Percentiles rank a stretch among this genome's conserved stretches.
Conservation (phyloP, 805 yeast species). For the Candida insectorum region DNA sequence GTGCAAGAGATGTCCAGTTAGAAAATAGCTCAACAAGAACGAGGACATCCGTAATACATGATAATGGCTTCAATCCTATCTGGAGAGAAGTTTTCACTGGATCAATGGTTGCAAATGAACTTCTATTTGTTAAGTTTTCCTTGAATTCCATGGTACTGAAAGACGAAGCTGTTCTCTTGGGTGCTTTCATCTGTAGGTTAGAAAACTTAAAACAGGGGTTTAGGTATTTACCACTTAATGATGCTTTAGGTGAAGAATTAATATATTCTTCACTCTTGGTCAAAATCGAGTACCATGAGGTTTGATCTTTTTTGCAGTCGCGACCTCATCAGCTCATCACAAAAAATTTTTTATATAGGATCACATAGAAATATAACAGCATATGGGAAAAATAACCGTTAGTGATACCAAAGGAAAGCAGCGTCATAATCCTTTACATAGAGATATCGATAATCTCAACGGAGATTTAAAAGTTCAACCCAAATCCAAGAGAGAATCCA, state of each 20-base stretch:
- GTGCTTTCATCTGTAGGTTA: slow-evolving; percentile 59
- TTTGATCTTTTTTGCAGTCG: not conserved
- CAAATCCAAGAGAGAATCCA: slow-evolving; percentile 26
- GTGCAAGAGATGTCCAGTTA: slow-evolving; percentile 32
- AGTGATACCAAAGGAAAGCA: slow-evolving; percentile 49
- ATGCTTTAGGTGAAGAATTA: slow-evolving; percentile 73
- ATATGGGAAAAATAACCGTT: slow-evolving; percentile 66
- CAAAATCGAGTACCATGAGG: slow-evolving; percentile 3
- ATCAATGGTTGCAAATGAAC: slow-evolving; percentile 33
- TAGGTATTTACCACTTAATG: slow-evolving; percentile 76
- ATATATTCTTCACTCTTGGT: slow-evolving; percentile 51
- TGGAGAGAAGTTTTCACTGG: slow-evolving; percentile 66
- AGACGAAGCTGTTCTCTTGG: slow-evolving; percentile 36
- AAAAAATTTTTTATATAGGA: slow-evolving; percentile 1
- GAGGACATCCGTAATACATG: slow-evolving; percentile 33
- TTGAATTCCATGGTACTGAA: slow-evolving; percentile 38
- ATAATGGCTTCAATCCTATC: slow-evolving; percentile 83
- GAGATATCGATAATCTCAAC: slow-evolving; percentile 70
- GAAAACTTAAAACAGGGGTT: slow-evolving; percentile 72
- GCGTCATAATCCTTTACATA: slow-evolving; percentile 79
- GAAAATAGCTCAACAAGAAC: slow-evolving; percentile 10
- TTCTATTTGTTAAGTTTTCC: slow-evolving; percentile 55
- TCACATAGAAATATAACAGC: not conserved
- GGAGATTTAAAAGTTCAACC: slow-evolving; percentile 58
- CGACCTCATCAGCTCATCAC: slow-evolving; percentile 5